These are phyloP conservation scores for Calonectria fujianensis DNA, from an alignment of 2,329 filamentous ascomycete species.

Conservation along the genomic window DNA sequence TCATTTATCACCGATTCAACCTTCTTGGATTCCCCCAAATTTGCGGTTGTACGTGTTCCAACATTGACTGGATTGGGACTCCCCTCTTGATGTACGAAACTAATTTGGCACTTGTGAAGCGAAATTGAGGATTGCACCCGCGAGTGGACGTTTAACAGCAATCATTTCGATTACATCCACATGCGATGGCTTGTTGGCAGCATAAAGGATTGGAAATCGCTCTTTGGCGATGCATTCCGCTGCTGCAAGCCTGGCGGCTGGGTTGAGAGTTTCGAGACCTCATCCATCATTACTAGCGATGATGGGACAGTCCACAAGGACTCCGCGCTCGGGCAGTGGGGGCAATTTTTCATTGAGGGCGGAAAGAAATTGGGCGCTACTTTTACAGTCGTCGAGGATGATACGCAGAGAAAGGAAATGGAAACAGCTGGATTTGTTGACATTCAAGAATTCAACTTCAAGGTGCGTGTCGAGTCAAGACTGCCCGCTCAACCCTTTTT, in stretches of 20 bases:
- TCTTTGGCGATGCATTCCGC: constrained; percentile 36
- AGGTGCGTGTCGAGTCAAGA: neutral
- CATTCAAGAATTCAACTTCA: constrained; percentile 32
- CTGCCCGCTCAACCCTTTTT: neutral
- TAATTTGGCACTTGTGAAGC: neutral
- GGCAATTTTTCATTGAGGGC: constrained; percentile 41
- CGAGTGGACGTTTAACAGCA: constrained; percentile 35
- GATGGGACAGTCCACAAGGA: constrained; percentile 30
- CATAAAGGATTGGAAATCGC: constrained; percentile 32
- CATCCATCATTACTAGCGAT: constrained; percentile 35
- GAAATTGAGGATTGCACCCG: constrained; percentile 43
- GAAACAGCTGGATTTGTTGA: constrained; percentile 39
- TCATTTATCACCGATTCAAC: constrained; percentile 39
- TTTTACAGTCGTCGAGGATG: constrained; percentile 37
- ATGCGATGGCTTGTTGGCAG: constrained; percentile 43
- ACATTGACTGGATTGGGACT: neutral
- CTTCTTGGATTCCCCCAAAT: constrained; percentile 34
- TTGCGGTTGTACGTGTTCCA: constrained; percentile 1
- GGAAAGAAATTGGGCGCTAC: constrained; percentile 30
- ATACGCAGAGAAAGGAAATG: constrained; percentile 32
- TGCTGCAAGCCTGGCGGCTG: constrained; percentile 38
- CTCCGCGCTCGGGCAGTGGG: constrained; percentile 38
- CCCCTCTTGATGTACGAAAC: neutral
- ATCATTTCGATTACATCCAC: constrained; percentile 39
- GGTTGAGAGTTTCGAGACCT: constrained; percentile 39